Percentiles rank a stretch among this genome's conserved stretches.
Evolutionary conservation across 2,329 filamentous ascomycete genomes (phyloP).

Genomic region (Cladosporium austrohemisphaericum): DNA sequence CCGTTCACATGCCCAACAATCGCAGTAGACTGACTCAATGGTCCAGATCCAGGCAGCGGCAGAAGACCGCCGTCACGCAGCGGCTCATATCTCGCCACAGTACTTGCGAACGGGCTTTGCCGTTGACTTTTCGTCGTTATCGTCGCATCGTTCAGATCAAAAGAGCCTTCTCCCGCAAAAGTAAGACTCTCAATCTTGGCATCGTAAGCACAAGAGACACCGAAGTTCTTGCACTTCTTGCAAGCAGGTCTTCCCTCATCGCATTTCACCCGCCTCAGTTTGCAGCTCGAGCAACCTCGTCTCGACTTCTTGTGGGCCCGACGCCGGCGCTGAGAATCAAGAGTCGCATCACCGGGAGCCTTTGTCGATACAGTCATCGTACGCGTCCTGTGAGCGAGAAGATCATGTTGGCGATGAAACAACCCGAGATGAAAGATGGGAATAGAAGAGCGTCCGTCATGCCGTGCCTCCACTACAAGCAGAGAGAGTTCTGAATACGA

Average conservation of each 20-base stretch:
- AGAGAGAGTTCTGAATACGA: background rate
- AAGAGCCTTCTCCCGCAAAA: slow-evolving; percentile 23
- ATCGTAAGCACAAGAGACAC: slow-evolving; percentile 38
- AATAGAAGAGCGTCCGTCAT: too few species aligned
- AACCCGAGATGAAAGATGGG: background rate
- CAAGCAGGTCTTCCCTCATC: slow-evolving; percentile 52
- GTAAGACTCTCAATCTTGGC: slow-evolving; percentile 21
- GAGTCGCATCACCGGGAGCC: background rate
- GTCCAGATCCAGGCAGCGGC: background rate
- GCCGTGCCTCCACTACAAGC: too few species aligned
- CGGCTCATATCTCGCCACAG: background rate
- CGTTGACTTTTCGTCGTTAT: too few species aligned
- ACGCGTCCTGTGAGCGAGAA: background rate
- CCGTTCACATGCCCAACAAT: background rate
- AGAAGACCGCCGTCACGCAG: background rate
- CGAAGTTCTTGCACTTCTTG: slow-evolving; percentile 45
- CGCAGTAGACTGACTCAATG: background rate
- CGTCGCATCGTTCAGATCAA: slow-evolving; percentile 14
- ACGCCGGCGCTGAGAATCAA: slow-evolving; percentile 17
- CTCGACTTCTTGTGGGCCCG: slow-evolving; percentile 51
- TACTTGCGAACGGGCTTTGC: too few species aligned
- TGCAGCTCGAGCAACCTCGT: slow-evolving; percentile 55
- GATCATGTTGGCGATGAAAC: background rate
- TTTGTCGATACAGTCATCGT: background rate
- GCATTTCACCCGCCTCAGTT: slow-evolving; percentile 55